These are phyloP conservation scores for Cubamyces lactineus DNA, from an alignment of 768 basidiomycete genomes.

Conservation along the genomic window DNA sequence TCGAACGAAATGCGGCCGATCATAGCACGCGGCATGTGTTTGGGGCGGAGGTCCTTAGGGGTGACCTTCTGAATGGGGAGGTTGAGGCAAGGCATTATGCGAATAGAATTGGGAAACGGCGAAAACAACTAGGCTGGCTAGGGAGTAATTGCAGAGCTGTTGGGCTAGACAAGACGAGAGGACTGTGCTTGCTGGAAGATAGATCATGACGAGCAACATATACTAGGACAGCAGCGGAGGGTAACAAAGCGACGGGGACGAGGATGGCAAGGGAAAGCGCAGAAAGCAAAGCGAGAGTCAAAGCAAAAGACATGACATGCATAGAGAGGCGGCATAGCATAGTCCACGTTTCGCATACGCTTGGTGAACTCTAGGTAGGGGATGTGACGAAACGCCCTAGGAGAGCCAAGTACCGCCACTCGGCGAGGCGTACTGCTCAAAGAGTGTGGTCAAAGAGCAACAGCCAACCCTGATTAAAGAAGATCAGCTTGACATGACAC, in stretches of 20 bases:
- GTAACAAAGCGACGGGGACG: slow-evolving; percentile 4
- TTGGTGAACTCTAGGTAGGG: not conserved
- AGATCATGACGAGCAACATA: not conserved
- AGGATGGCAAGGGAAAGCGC: slow-evolving; percentile 1
- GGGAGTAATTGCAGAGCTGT: too few species aligned
- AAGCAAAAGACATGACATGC: not conserved
- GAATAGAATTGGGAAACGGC: not conserved
- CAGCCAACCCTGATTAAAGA: not conserved
- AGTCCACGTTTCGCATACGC: not conserved
- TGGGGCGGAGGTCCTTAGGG: not conserved
- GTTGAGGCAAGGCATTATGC: not conserved
- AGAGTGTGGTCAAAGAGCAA: slow-evolving; percentile 7
- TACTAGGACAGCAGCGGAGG: not conserved
- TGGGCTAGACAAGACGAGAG: not conserved
- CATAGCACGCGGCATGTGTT: not conserved
- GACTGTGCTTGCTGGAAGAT: not conserved
- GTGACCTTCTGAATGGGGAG: not conserved
- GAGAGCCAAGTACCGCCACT: not conserved
- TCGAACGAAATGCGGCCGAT: not conserved
- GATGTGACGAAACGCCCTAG: not conserved
- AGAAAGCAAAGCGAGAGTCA: slow-evolving; percentile 2
- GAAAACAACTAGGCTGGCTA: too few species aligned
- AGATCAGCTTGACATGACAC: not conserved
- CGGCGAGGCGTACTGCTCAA: not conserved
- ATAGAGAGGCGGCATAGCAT: not conserved